Base-by-base conservation (phyloP, 805 yeast genomes). In the Zygoascus flipseniorum region DNA sequence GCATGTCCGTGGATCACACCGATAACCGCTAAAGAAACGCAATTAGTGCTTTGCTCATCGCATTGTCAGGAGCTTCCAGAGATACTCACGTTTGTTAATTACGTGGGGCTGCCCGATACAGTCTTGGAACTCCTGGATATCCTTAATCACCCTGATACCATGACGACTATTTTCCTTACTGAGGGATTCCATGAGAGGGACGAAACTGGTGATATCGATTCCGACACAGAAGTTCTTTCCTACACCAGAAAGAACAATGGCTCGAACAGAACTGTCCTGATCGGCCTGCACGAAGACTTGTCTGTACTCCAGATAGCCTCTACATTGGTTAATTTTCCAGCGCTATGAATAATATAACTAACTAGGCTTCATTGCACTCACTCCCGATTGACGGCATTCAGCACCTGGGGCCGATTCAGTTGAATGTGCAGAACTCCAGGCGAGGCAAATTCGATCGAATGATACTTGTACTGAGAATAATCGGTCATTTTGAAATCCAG, bases 181-280 rank as follows among this genome's bases (percentile, higher is more conserved):
- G 14, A 48, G 58, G 8, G 50, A 52, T 16, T 45, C 56, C 1
- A 50, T 51, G 19, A 65, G 46, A 8, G 51, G 54, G 2, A 53
- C 41, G 37, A 64, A 62, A 43, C 56, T 56, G 18, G 57, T 73
- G 61, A 86, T 64, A 63, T 86, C 84, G 57, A 86, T 72, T 0
- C 95, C 95, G 3, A 87, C 73, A 28, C 82, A 72, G 61, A 86
- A 82, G 13, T 71, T 72, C 1, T 83, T 73, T 8, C 85, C 85
- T 1, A 64, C 70, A 0, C 83, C 82, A 0, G 82, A 76, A 0
- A 86, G 70, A 8, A 86, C 74, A 31, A 84, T 77, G 8, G 75
- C 79, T 23, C 78, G 76, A 26, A 82, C 76, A 1, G 67, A 68
- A 2, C 74, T 66, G 47, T 73, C 76, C 3, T 57, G 50, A 47